These are phyloP conservation scores for Corynespora cassiicola DNA, from an alignment of 2,329 filamentous ascomycete genomes.

Conservation along the genomic window DNA sequence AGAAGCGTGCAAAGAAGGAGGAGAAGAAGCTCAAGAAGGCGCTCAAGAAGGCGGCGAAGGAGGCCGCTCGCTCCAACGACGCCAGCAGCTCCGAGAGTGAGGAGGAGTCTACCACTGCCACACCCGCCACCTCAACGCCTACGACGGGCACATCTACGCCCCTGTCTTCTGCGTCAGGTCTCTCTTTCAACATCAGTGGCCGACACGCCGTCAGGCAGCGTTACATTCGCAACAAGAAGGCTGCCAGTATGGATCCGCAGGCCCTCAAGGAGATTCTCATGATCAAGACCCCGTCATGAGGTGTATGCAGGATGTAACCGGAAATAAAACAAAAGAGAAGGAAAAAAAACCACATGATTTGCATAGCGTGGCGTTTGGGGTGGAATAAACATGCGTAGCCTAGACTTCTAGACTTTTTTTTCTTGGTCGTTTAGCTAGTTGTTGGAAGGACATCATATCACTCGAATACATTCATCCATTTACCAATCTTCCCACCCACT, in stretches of 20 bases:
- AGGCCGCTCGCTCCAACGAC: constrained; percentile 39
- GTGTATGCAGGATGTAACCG: constrained; percentile 1
- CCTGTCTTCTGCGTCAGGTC: constrained; percentile 52
- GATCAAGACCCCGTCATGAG: constrained; percentile 39
- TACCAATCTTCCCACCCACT: too few relatives aligned
- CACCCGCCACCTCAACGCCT: constrained; percentile 31
- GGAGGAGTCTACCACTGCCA: constrained; percentile 34
- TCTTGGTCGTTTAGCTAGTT: too few relatives aligned
- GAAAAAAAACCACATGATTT: constrained; percentile 5
- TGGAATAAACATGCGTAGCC: too few relatives aligned
- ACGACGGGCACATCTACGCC: constrained; percentile 53
- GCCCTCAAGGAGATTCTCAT: constrained; percentile 75
- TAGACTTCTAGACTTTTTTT: too few relatives aligned
- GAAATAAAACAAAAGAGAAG: too few relatives aligned
- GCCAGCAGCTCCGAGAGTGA: constrained; percentile 35
- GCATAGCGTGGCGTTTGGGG: constrained; percentile 46
- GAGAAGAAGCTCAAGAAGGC: constrained; percentile 58
- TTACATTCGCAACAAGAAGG: constrained; percentile 87
- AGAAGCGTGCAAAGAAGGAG: constrained; percentile 54
- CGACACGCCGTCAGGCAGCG: constrained; percentile 79
- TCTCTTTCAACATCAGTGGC: constrained; percentile 54
- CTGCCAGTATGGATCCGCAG: constrained; percentile 79
- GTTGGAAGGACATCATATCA: too few relatives aligned
- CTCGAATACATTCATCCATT: too few relatives aligned
- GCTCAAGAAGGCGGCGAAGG: constrained; percentile 52